phyloP scores from a whole-genome alignment of 2,329 filamentous ascomycete genomes.

The Didymella segeticola region DNA sequence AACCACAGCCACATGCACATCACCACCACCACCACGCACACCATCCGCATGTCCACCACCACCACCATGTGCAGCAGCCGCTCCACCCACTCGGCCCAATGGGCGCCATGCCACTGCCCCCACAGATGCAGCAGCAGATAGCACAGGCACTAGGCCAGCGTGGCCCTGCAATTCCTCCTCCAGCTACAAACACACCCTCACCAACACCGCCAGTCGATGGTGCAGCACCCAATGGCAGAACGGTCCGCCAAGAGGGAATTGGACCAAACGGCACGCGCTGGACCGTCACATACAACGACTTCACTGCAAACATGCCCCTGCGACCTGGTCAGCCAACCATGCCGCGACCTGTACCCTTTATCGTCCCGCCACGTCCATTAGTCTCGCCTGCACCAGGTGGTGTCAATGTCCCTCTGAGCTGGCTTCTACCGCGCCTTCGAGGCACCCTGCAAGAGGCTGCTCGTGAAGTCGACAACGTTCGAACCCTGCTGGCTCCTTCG shows the following conservation, averaged over 20 bases:
- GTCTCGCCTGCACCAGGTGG: slow-evolving; percentile 22
- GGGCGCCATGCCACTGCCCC: slow-evolving; percentile 27
- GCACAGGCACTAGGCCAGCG: slow-evolving; percentile 33
- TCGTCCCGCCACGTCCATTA: slow-evolving; percentile 24
- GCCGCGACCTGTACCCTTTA: slow-evolving; percentile 32
- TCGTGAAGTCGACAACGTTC: slow-evolving; percentile 43
- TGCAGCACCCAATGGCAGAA: slow-evolving; percentile 44
- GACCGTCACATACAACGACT: slow-evolving; percentile 61
- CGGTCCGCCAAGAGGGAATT: slow-evolving; percentile 58
- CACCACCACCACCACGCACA: slow-evolving; percentile 24
- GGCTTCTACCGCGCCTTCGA: slow-evolving; percentile 30
- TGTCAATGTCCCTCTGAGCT: slow-evolving; percentile 21
- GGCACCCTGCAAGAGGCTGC: slow-evolving; percentile 34
- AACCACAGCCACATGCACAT: background rate
- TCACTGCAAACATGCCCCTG: slow-evolving; percentile 36
- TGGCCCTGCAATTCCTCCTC: slow-evolving; percentile 12
- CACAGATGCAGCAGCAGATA: slow-evolving; percentile 33
- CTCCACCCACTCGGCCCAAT: slow-evolving; percentile 23
- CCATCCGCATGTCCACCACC: slow-evolving; percentile 22
- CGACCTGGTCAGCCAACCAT: slow-evolving; percentile 32
- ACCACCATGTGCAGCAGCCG: slow-evolving; percentile 23
- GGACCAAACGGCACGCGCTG: slow-evolving; percentile 61
- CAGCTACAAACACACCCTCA: slow-evolving; percentile 1
- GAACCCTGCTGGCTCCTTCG: slow-evolving; percentile 22
- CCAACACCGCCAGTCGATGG: slow-evolving; percentile 6